Evolutionary conservation across 1,284 basidiomycete species (phyloP).

Genomic region (Ganoderma leucocontextum): DNA sequence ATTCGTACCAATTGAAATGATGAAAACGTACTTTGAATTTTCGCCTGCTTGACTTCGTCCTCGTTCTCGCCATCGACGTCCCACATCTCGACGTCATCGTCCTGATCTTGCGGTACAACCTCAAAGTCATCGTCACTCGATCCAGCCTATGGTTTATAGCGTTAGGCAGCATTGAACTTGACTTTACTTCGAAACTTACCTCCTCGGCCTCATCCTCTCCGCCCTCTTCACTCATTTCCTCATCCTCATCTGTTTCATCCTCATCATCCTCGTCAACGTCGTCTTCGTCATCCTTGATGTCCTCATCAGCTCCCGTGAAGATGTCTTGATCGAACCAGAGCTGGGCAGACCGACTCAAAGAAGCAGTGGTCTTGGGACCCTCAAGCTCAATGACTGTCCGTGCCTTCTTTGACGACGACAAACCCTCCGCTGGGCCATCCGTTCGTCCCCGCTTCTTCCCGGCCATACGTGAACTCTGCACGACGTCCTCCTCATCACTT

Average conservation of each 20-base stretch:
- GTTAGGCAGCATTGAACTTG: constrained; percentile 15
- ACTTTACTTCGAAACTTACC: constrained; percentile 4
- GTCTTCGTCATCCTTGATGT: constrained; percentile 55
- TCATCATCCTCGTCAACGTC: constrained; percentile 44
- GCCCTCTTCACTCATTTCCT: constrained; percentile 22
- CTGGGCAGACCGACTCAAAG: constrained; percentile 60
- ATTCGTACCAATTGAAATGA: neutral
- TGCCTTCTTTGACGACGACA: constrained; percentile 48
- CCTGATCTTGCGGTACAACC: constrained; percentile 68
- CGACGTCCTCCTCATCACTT: constrained; percentile 60
- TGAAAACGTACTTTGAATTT: constrained; percentile 71
- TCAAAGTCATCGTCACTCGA: constrained; percentile 66
- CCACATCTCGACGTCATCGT: constrained; percentile 79
- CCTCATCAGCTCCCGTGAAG: constrained; percentile 80
- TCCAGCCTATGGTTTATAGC: constrained; percentile 17
- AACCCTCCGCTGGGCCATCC: constrained; percentile 40
- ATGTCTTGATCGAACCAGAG: constrained; percentile 97
- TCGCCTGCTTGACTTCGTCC: constrained; percentile 76
- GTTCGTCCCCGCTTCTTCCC: constrained; percentile 54
- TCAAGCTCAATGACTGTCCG: constrained; percentile 53
- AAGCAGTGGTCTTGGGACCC: constrained; percentile 42
- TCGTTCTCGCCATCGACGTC: constrained; percentile 83
- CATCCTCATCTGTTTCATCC: constrained; percentile 40
- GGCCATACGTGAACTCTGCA: constrained; percentile 48
- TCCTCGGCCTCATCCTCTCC: constrained; percentile 19